A percentile compares a stretch with the other conserved stretches of the same genome.
phyloP scores from a whole-genome alignment of 192 early-diverging fungal genomes.

The Backusella sp. region DNA sequence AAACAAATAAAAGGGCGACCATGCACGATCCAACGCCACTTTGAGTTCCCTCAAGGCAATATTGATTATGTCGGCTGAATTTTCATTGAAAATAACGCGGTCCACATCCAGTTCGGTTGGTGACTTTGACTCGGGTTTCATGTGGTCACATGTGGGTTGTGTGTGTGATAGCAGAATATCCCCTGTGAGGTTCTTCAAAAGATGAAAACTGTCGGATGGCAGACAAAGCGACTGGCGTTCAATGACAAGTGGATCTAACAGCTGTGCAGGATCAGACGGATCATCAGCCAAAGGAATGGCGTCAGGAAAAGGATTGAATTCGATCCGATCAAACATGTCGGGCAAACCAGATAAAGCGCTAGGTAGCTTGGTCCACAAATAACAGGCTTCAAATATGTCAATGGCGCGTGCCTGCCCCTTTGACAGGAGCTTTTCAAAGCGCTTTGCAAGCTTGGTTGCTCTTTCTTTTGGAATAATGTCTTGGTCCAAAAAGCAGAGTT shows the following conservation, averaged over 20 bases:
- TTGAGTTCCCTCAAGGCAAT: constrained; percentile 57
- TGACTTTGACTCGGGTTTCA: constrained; percentile 57
- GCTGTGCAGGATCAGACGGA: constrained; percentile 57
- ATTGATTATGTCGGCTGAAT: constrained; percentile 51
- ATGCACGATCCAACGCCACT: constrained; percentile 61
- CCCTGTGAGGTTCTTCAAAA: constrained; percentile 66
- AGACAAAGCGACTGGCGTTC: constrained; percentile 64
- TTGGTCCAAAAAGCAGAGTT: constrained; percentile 7
- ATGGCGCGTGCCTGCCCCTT: background rate
- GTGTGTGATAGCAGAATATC: constrained; percentile 66
- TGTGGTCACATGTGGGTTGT: constrained; percentile 71
- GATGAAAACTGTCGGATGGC: constrained; percentile 58
- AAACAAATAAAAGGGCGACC: constrained; percentile 52
- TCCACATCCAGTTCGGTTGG: constrained; percentile 72
- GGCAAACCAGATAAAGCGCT: constrained; percentile 43
- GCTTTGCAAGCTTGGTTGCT: constrained; percentile 20
- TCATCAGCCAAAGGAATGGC: constrained; percentile 48
- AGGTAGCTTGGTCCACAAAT: constrained; percentile 45
- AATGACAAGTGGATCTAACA: constrained; percentile 67
- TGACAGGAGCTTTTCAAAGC: constrained; percentile 19
- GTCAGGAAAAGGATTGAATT: constrained; percentile 48
- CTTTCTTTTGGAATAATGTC: constrained; percentile 13
- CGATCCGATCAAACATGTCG: constrained; percentile 46
- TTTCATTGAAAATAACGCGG: constrained; percentile 66
- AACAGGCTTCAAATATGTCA: constrained; percentile 20